phyloP scores from a whole-genome alignment of 208 protist species.

The Leishmania braziliensis region DNA sequence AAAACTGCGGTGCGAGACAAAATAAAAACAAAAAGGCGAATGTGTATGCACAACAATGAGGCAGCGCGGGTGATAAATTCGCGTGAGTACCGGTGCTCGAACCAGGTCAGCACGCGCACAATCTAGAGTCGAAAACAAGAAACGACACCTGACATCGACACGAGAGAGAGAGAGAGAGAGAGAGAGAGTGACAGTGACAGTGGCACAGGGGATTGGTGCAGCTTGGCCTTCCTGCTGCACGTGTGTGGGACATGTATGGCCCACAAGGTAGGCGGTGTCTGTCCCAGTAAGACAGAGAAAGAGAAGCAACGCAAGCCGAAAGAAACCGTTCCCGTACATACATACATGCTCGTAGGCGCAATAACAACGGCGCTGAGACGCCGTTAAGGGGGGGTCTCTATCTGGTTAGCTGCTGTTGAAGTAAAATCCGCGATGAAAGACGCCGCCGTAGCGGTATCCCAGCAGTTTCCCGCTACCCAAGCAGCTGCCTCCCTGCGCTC shows the following conservation, averaged over 20 bases:
- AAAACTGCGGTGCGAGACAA: background rate
- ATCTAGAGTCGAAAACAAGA: background rate
- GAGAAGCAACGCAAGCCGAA: background rate
- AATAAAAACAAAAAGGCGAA: background rate
- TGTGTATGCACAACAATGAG: background rate
- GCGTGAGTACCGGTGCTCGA: background rate
- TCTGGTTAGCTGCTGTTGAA: conserved; percentile 16
- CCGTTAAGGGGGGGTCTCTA: background rate
- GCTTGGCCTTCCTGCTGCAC: background rate
- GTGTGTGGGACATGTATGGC: background rate
- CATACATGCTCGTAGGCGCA: background rate
- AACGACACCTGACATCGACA: background rate
- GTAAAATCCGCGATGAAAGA: conserved; percentile 72
- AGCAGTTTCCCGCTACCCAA: conserved; percentile 43
- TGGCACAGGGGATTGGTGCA: background rate
- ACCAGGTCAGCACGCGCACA: background rate
- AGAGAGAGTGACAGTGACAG: background rate
- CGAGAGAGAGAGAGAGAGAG: conserved; percentile 5
- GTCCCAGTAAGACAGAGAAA: background rate
- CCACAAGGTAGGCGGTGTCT: background rate
- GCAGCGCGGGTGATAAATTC: too few species aligned
- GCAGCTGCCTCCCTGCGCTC: conserved; percentile 39
- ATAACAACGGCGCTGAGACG: background rate
- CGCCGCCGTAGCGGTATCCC: conserved; percentile 72
- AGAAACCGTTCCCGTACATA: background rate